Base-by-base conservation (phyloP, 441 rosid species). In the Populus hybrid region DNA sequence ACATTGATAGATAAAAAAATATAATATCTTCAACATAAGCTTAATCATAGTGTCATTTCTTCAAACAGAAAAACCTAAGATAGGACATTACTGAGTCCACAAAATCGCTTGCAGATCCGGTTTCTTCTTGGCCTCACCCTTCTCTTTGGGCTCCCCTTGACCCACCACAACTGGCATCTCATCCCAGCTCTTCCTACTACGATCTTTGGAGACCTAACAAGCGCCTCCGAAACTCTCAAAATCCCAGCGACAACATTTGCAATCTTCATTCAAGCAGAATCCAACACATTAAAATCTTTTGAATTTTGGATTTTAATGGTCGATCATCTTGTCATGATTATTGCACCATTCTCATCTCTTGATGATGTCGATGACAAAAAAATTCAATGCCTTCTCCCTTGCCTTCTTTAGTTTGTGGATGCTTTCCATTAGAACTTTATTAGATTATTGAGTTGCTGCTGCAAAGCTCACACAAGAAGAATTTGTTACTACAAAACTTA, bases 251-350 rank as follows among this genome's bases (percentile, higher is more conserved):
- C 90, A 46, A 93, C 82, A 0, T 83, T 80, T 0, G 89, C 90
- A 88, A 88, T 87, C 87, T 91, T 95, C 97, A 88, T 95, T 3
- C 88, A 86, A 0, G 89, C 79, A 38, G 97, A 90, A 81, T 95
- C 97, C 5, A 80, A 87, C 66, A 90, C 86, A 74, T 28, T 34
- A 34, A 34, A 34, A 34, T 34, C 35, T 34, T 34, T 34, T 34
- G 35, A 34, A 34, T 5, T 34, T 34, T 34, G 7, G 35, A 34
- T 34, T 34, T 34, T 34, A 6, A 34, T 34, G 35, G 35, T 34
- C 7, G 35, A 32, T 32, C 7, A 34, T 34, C 35, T 34, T 34
- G 7, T 34, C 35, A 34, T 34, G 35, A 34, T 34, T 34, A 34
- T 34, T 34, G 35, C 35, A 34, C 35, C 35, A 5, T 34, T 34